Percentiles rank a stretch among this genome's conserved stretches.
phyloP scores from a whole-genome alignment of 345 rosid genomes.

The Gossypioides kirkii region DNA sequence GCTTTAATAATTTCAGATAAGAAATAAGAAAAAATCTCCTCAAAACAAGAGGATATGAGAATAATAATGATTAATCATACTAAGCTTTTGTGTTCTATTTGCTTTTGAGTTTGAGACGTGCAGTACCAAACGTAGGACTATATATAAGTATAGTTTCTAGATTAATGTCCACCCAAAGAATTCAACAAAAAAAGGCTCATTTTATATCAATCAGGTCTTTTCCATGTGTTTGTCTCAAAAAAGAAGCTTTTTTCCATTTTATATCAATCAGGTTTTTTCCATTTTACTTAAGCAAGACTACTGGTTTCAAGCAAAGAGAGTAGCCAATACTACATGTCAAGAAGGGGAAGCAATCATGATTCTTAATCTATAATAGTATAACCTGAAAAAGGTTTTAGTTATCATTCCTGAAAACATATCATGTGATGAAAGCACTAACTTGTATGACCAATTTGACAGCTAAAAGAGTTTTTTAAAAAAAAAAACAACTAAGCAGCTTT shows the following conservation, averaged over 20 bases:
- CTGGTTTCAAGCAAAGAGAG: no score
- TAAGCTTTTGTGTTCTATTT: neutral
- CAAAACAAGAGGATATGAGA: neutral
- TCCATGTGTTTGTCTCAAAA: no score
- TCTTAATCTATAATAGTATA: neutral
- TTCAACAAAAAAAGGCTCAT: no score
- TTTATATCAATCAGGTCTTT: no score
- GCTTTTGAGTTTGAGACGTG: neutral
- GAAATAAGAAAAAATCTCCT: neutral
- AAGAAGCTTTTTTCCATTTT: no score
- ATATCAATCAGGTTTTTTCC: no score
- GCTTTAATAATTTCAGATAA: neutral
- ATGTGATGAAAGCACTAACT: neutral
- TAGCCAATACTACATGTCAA: neutral
- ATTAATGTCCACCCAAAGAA: neutral
- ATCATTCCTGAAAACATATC: neutral
- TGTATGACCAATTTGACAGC: neutral
- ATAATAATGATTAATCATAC: neutral
- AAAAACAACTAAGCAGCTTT: neutral
- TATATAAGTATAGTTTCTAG: neutral
- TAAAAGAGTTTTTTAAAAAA: neutral
- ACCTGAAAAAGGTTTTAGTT: neutral
- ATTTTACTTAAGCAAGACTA: no score
- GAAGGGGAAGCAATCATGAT: neutral
- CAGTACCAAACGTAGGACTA: neutral